These are phyloP conservation scores for Wickerhamiella vanderwaltii DNA, from an alignment of 805 yeast species.

Conservation along the genomic window DNA sequence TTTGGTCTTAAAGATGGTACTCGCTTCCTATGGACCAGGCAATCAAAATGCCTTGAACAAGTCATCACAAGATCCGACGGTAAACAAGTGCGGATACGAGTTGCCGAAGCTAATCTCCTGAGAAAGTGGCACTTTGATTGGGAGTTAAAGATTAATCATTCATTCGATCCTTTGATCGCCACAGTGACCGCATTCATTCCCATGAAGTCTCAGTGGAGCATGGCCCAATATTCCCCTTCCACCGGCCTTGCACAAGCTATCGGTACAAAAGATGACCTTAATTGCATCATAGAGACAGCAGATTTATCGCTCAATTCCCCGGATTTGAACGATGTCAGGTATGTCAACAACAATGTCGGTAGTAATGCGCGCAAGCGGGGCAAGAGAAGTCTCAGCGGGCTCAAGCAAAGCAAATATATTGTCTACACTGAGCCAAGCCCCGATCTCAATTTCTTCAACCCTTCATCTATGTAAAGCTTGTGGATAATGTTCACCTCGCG, in stretches of 20 bases:
- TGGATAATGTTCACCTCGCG: no score
- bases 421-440: no score
- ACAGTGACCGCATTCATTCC: conserved; percentile 50
- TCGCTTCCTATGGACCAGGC: conserved; percentile 44
- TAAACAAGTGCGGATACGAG: conserved; percentile 42
- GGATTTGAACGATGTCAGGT: background rate
- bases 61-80: conserved; percentile 42
- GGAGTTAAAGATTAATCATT: conserved; percentile 42
- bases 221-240: conserved; percentile 13
- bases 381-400: no score
- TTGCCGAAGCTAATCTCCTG: conserved; percentile 45
- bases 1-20: conserved; percentile 43
- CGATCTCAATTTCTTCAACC: no score
- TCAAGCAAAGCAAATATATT: no score
- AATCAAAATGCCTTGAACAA: conserved; percentile 40
- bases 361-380: no score
- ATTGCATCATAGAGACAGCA: no score
- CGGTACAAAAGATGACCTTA: no score
- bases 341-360: background rate
- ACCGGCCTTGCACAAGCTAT: no score
- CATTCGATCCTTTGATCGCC: conserved; percentile 39
- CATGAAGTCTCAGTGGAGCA: conserved; percentile 58
- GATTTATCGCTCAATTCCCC: background rate
- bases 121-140: conserved; percentile 49
- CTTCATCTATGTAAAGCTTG: no score